Conservation (phyloP, 2,329 filamentous ascomycete genomes). For the Kalaharituber pfeilii region DNA sequence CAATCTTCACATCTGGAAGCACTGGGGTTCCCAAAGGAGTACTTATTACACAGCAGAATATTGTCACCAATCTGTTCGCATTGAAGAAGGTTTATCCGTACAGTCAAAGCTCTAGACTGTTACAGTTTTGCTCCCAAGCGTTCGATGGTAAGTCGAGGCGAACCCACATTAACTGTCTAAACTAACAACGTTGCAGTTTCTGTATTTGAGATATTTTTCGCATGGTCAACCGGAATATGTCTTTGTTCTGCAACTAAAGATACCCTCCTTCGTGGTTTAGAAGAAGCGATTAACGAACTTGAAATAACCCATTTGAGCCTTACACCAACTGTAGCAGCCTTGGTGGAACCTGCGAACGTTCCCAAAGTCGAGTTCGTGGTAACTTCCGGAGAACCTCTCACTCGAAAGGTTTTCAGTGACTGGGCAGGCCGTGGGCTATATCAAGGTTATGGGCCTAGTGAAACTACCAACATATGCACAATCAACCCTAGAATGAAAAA, state of each 20-base stretch:
- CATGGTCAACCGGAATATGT: slow-evolving; percentile 62
- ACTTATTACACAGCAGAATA: slow-evolving; percentile 55
- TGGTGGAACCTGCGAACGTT: slow-evolving; percentile 51
- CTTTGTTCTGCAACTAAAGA: slow-evolving; percentile 62
- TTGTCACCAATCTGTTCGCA: slow-evolving; percentile 56
- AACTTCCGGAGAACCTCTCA: slow-evolving; percentile 66
- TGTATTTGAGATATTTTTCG: slow-evolving; percentile 78
- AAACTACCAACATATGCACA: slow-evolving; percentile 77
- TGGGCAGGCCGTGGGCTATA: slow-evolving; percentile 55
- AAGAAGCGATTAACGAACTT: slow-evolving; percentile 45
- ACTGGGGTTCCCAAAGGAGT: slow-evolving; percentile 70
- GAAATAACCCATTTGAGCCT: slow-evolving; percentile 63
- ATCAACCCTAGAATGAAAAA: slow-evolving; percentile 43
- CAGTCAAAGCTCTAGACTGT: slow-evolving; percentile 37
- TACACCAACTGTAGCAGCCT: slow-evolving; percentile 65
- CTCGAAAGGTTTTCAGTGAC: slow-evolving; percentile 46
- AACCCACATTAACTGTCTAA: not conserved
- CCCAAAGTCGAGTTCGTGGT: slow-evolving; percentile 59
- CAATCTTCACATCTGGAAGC: slow-evolving; percentile 69
- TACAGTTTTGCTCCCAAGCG: slow-evolving; percentile 69
- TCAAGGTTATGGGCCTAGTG: slow-evolving; percentile 71
- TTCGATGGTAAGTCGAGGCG: slow-evolving; percentile 42
- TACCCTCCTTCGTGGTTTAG: slow-evolving; percentile 53
- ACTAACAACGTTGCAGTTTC: slow-evolving; percentile 38
- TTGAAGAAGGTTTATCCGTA: slow-evolving; percentile 50